phyloP scores from a whole-genome alignment of 2,329 filamentous ascomycete species.

The Aspergillus fijiensis region DNA sequence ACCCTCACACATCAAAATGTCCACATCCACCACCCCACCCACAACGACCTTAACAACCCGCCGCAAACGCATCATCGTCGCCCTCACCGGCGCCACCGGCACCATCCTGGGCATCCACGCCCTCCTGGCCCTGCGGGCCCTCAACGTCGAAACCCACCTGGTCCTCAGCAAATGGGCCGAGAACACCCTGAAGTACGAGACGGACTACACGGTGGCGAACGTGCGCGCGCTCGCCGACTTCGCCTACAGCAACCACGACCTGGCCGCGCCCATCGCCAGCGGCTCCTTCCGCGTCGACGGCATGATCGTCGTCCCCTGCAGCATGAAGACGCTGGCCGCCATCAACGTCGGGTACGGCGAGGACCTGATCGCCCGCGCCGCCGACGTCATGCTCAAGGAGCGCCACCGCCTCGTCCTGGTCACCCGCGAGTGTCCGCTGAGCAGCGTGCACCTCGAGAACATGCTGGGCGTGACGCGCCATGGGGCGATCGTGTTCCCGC shows the following conservation, averaged over 20 bases:
- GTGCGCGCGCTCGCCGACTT: conserved; percentile 42
- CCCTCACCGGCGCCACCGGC: conserved; percentile 53
- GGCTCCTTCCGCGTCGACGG: conserved; percentile 46
- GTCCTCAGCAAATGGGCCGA: conserved; percentile 52
- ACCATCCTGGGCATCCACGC: conserved; percentile 45
- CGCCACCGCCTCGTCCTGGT: conserved; percentile 41
- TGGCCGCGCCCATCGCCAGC: conserved; percentile 47
- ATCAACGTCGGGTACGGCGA: conserved; percentile 45
- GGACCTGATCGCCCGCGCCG: conserved; percentile 48
- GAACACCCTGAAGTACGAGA: conserved; percentile 51
- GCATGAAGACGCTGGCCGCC: conserved; percentile 50
- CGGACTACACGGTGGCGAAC: conserved; percentile 37
- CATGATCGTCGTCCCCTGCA: conserved; percentile 52
- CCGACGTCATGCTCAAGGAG: conserved; percentile 51
- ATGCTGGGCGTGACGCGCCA: conserved; percentile 43
- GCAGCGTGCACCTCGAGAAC: conserved; percentile 47
- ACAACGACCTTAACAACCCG: not conserved
- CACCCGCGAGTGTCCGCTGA: conserved; percentile 48
- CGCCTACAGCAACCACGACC: conserved; percentile 43
- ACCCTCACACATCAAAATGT: not conserved
- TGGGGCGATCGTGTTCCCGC: conserved; percentile 47
- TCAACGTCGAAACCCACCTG: conserved; percentile 50
- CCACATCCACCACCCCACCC: not conserved
- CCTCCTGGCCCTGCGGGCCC: conserved; percentile 41
- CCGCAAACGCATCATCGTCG: conserved; percentile 45